These are phyloP conservation scores for Neofusicoccum umdonicola DNA, from an alignment of 2,329 filamentous ascomycete genomes.

Conservation along the genomic window DNA sequence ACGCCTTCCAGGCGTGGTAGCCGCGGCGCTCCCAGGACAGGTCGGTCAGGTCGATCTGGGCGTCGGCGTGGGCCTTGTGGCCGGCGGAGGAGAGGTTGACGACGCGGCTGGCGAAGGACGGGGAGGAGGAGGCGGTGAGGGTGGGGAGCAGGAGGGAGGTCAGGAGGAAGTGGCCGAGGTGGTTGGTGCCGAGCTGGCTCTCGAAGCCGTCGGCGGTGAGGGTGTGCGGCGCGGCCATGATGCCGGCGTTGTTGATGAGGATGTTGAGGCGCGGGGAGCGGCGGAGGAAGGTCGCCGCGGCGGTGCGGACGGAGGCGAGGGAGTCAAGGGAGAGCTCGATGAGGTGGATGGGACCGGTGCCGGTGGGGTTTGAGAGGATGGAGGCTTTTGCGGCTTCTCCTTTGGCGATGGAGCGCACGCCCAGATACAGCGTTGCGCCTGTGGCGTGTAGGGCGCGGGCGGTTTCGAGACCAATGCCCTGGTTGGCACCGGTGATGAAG, in stretches of 20 bases:
- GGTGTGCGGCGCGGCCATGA: constrained; percentile 31
- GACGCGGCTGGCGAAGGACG: constrained; percentile 46
- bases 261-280: constrained; percentile 35
- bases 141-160: constrained; percentile 43
- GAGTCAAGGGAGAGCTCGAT: constrained; percentile 37
- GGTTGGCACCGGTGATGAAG: constrained; percentile 28
- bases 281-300: constrained; percentile 30
- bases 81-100: constrained; percentile 46
- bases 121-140: constrained; percentile 23
- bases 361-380: constrained; percentile 36
- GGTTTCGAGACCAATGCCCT: constrained; percentile 21
- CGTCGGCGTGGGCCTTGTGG: constrained; percentile 31
- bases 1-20: constrained; percentile 18
- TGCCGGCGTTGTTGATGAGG: constrained; percentile 41
- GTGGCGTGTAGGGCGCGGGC: constrained; percentile 19
- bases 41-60: neutral
- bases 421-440: constrained; percentile 29
- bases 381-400: constrained; percentile 23
- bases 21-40: neutral
- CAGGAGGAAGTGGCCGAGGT: constrained; percentile 46
- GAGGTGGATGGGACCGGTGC: constrained; percentile 32
- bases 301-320: constrained; percentile 34
- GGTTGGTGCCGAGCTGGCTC: constrained; percentile 47
- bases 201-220: constrained; percentile 45
- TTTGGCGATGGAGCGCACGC: constrained; percentile 27